Percentiles rank a stretch among this genome's conserved stretches.
These are phyloP conservation scores for Diaporthe helianthi DNA, from an alignment of 2,329 filamentous ascomycete species.

Conservation along the genomic window DNA sequence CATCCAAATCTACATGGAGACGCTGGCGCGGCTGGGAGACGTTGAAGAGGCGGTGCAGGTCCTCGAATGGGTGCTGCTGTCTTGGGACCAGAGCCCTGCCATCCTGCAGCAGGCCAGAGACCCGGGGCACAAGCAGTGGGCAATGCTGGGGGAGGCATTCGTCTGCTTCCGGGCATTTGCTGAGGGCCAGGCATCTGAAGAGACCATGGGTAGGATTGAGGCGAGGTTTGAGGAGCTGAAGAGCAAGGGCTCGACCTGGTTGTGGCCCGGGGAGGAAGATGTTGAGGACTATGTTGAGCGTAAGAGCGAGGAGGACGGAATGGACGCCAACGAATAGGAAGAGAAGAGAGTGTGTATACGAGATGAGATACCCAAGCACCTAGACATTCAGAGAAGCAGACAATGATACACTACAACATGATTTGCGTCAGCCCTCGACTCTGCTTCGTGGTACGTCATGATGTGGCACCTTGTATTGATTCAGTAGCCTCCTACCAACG, in stretches of 20 bases:
- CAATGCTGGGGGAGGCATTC: conserved; percentile 41
- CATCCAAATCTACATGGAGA: conserved; percentile 67
- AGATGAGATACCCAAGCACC: not conserved
- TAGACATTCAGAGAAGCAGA: not conserved
- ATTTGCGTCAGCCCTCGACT: not conserved
- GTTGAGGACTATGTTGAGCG: conserved; percentile 44
- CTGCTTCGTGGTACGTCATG: not conserved
- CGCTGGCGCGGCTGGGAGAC: conserved; percentile 68
- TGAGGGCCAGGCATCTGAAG: conserved; percentile 48
- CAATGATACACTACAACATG: too few relatives aligned
- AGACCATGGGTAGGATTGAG: conserved; percentile 44
- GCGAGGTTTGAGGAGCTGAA: conserved; percentile 39
- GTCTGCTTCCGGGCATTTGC: conserved; percentile 55
- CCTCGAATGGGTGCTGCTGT: conserved; percentile 63
- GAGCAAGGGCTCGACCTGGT: conserved; percentile 39
- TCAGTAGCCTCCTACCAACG: too few relatives aligned
- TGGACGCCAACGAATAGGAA: not conserved
- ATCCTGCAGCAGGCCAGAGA: conserved; percentile 46
- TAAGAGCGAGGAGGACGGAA: not conserved
- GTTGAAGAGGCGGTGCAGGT: conserved; percentile 62
- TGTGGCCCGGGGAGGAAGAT: conserved; percentile 49
- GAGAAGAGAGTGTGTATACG: not conserved
- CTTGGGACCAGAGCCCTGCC: conserved; percentile 48
- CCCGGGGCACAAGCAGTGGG: conserved; percentile 45
- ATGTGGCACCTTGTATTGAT: not conserved